Evolutionary conservation across 805 yeast genomes (phyloP).

Genomic region (Metschnikowia cubensis): DNA sequence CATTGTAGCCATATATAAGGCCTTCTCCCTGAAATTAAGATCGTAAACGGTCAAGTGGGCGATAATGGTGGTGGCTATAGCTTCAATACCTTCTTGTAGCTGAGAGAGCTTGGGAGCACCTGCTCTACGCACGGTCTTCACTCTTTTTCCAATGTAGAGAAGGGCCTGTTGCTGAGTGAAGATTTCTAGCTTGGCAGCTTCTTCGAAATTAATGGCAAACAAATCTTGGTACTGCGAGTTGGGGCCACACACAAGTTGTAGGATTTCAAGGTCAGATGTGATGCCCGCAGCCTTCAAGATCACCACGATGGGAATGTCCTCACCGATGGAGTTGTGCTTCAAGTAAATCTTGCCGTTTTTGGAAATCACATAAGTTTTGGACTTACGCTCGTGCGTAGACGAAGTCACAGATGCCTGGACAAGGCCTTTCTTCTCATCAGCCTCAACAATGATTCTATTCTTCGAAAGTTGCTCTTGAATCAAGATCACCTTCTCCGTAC

Average conservation of each 20-base stretch:
- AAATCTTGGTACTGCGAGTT: slow-evolving; percentile 86
- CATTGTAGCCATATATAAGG: slow-evolving; percentile 92
- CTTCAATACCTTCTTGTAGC: slow-evolving; percentile 94
- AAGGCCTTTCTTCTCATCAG: slow-evolving; percentile 88
- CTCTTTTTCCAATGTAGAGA: slow-evolving; percentile 85
- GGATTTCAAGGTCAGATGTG: slow-evolving; percentile 84
- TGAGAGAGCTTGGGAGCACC: slow-evolving; percentile 75
- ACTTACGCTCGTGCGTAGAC: slow-evolving; percentile 96
- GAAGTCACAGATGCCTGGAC: slow-evolving; percentile 98
- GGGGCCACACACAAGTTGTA: slow-evolving; percentile 91
- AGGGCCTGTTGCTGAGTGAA: slow-evolving; percentile 93
- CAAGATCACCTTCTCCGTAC: slow-evolving; percentile 94
- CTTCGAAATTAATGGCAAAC: slow-evolving; percentile 91
- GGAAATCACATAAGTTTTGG: slow-evolving; percentile 93
- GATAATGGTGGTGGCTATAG: slow-evolving; percentile 90
- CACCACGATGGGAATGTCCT: slow-evolving; percentile 91
- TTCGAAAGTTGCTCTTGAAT: slow-evolving; percentile 96
- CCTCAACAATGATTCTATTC: slow-evolving; percentile 96
- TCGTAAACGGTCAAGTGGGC: slow-evolving; percentile 88
- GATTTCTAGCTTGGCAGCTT: slow-evolving; percentile 78
- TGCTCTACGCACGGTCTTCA: slow-evolving; percentile 85
- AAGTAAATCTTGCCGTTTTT: slow-evolving; percentile 84
- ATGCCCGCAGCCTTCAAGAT: slow-evolving; percentile 94
- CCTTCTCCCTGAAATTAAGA: slow-evolving; percentile 88
- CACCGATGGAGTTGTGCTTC: slow-evolving; percentile 92